Conservation (phyloP, 2,329 filamentous ascomycete genomes). For the Bipolaris zeicola region DNA sequence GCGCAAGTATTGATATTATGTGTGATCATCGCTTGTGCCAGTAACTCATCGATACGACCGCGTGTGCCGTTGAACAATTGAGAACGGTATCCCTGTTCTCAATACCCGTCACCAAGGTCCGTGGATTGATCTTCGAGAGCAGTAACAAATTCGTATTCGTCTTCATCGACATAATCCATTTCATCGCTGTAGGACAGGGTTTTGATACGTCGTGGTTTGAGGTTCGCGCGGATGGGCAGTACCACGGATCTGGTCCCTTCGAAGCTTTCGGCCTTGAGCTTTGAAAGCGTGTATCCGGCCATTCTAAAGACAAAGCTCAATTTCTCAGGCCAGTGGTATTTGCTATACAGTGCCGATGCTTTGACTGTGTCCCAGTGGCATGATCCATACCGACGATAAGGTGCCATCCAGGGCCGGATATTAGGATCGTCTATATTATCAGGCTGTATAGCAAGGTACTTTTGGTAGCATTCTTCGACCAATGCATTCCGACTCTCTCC, state of each 20-base stretch:
- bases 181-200: constrained; percentile 14
- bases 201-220: constrained; percentile 44
- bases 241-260: constrained; percentile 22
- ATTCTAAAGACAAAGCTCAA: constrained; percentile 46
- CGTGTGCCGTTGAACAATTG: too few relatives aligned
- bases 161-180: constrained; percentile 19
- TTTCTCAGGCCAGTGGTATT: constrained; percentile 23
- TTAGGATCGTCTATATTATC: constrained; percentile 11
- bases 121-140: constrained; percentile 12
- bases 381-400: constrained; percentile 15
- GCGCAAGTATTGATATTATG: too few relatives aligned
- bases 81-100: too few relatives aligned
- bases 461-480: constrained; percentile 26
- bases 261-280: constrained; percentile 39
- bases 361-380: constrained; percentile 53
- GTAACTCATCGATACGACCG: too few relatives aligned
- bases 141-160: not conserved
- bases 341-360: constrained; percentile 51
- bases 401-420: constrained; percentile 21
- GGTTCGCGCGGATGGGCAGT: constrained; percentile 26
- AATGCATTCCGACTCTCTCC: constrained; percentile 17
- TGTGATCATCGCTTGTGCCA: too few relatives aligned
- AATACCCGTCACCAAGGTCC: too few relatives aligned
- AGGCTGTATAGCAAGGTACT: constrained; percentile 31
- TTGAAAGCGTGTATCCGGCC: constrained; percentile 49